Evolutionary conservation across 345 rosid genomes (phyloP).

Genomic region (Ceriops tagal): DNA sequence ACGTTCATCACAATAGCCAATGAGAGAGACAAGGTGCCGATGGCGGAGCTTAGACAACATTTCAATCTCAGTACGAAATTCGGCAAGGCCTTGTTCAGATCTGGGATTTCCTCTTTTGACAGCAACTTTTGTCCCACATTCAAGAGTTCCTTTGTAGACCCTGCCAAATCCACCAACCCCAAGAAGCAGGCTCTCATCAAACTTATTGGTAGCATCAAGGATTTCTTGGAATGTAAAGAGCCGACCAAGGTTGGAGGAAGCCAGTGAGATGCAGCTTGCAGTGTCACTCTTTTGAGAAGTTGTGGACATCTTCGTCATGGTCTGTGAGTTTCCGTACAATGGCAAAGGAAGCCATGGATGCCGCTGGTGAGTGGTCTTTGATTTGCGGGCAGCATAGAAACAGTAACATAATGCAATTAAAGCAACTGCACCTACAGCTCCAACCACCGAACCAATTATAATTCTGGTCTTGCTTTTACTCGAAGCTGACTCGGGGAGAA

Average conservation of each 20-base stretch:
- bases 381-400: constrained; percentile 48
- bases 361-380: constrained; percentile 53
- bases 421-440: constrained; percentile 40
- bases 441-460: constrained; percentile 49
- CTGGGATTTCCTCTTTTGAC: constrained; percentile 99
- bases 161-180: constrained; percentile 99
- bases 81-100: constrained; percentile 98
- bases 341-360: constrained; percentile 87
- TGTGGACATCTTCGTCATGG: constrained; percentile 76
- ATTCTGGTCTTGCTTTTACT: constrained; percentile 34
- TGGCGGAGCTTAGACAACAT: constrained; percentile 97
- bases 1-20: constrained; percentile 93
- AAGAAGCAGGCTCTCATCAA: constrained; percentile 79
- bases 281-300: constrained; percentile 85
- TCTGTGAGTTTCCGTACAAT: constrained; percentile 81
- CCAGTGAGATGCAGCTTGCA: constrained; percentile 79
- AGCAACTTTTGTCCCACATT: constrained; percentile 83
- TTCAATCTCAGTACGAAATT: constrained; percentile 95
- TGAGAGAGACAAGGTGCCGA: constrained; percentile 95
- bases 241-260: constrained; percentile 77
- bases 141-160: constrained; percentile 87
- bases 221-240: constrained; percentile 84
- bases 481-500: constrained; percentile 50
- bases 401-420: constrained; percentile 58
- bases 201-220: constrained; percentile 86